Conservation (phyloP, 192 early-diverging fungal genomes). For the Gamsiella multidivaricata region DNA sequence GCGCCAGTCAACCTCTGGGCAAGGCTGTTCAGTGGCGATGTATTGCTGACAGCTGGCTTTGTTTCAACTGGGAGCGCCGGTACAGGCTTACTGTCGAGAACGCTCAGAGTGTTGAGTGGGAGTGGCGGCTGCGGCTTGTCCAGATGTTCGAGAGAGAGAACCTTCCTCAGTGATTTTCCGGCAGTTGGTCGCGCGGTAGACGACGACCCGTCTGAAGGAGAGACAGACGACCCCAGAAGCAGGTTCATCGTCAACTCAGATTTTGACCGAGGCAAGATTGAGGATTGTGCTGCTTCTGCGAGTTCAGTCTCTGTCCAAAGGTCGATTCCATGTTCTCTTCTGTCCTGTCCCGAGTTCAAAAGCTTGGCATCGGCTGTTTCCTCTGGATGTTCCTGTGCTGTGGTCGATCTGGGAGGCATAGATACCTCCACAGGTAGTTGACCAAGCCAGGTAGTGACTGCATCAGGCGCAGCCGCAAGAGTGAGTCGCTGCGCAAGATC, state of each 20-base stretch:
- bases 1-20: constrained; percentile 18
- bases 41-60: not conserved
- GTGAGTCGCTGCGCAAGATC: constrained; percentile 34
- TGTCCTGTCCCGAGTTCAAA: too few relatives aligned
- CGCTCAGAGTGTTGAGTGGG: constrained; percentile 1
- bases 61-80: not conserved
- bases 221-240: not conserved
- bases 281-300: too few relatives aligned
- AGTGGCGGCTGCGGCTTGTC: constrained; percentile 51
- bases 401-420: not conserved
- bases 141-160: constrained; percentile 27
- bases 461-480: constrained; percentile 26
- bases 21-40: constrained; percentile 23
- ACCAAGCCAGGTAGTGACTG: constrained; percentile 39
- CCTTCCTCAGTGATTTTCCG: constrained; percentile 16
- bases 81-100: not conserved
- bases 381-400: not conserved
- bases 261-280: not conserved
- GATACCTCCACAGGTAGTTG: constrained; percentile 16
- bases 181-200: not conserved
- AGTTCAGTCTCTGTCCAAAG: not conserved
- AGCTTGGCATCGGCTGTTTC: not conserved
- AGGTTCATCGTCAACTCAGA: not conserved
- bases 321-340: too few relatives aligned
- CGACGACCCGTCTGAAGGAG: not conserved